These are phyloP conservation scores for Eleusine coracana DNA, from an alignment of 176 grass and related monocot genomes.

Conservation along the genomic window DNA sequence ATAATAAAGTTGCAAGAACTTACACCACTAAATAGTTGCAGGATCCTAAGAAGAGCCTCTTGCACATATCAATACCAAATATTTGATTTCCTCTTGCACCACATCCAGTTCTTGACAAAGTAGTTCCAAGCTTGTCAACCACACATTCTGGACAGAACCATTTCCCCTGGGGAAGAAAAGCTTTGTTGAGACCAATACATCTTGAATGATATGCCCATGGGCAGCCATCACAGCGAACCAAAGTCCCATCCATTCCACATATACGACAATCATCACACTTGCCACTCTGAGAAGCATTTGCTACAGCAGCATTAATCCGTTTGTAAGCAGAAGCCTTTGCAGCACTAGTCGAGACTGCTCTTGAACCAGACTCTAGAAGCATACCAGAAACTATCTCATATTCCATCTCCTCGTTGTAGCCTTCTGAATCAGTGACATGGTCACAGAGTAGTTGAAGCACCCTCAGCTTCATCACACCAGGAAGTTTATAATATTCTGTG, in stretches of 20 bases:
- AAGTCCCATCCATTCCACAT: constrained; percentile 98
- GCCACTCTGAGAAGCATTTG: constrained; percentile 62
- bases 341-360: constrained; percentile 47
- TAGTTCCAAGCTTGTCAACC: constrained; percentile 71
- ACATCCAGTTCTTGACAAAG: constrained; percentile 70
- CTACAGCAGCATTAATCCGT: constrained; percentile 33
- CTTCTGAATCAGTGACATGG: constrained; percentile 74
- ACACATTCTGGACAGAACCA: constrained; percentile 98
- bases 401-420: constrained; percentile 72
- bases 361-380: constrained; percentile 36
- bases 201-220: constrained; percentile 96
- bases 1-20: constrained; percentile 49
- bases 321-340: constrained; percentile 44
- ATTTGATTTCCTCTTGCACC: constrained; percentile 77
- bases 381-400: constrained; percentile 46
- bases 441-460: constrained; percentile 94
- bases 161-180: constrained; percentile 63
- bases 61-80: constrained; percentile 75
- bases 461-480: constrained; percentile 66
- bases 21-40: constrained; percentile 99
- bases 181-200: constrained; percentile 93
- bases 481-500: constrained; percentile 76
- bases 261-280: constrained; percentile 96
- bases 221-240: constrained; percentile 94
- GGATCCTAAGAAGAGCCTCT: constrained; percentile 73